A percentile compares a stretch with the other conserved stretches of the same genome.
phyloP scores from a whole-genome alignment of 176 grass and related monocot genomes.

The Eragrostis curvula region DNA sequence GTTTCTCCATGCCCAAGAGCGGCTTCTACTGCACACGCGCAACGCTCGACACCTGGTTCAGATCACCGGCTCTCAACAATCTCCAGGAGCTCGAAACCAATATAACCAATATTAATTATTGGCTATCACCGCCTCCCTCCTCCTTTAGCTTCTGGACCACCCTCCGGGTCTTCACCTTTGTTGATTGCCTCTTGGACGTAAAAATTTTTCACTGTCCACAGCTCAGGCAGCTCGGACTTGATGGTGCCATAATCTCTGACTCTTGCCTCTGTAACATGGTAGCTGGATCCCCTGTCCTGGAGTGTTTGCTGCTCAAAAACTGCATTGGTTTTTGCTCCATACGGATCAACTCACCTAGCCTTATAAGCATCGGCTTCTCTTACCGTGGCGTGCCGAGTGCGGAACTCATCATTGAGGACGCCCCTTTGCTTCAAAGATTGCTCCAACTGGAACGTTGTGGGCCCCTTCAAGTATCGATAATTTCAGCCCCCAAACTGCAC shows the following conservation, averaged over 20 bases:
- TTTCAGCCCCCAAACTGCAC: not conserved
- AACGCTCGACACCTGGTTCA: not conserved
- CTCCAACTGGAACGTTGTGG: too few species aligned
- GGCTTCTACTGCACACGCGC: not conserved
- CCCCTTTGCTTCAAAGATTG: not conserved
- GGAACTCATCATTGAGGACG: conserved; percentile 1
- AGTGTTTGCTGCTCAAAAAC: not conserved
- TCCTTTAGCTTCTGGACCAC: conserved; percentile 31
- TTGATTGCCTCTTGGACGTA: not conserved
- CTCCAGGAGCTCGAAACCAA: not conserved
- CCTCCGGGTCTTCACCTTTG: not conserved
- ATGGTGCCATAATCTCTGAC: not conserved
- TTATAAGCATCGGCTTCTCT: not conserved
- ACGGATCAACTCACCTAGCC: not conserved
- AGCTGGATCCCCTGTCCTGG: not conserved
- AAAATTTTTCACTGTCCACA: not conserved
- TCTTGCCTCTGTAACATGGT: too few species aligned
- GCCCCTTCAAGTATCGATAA: not conserved
- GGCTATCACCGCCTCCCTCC: not conserved
- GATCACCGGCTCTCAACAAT: not conserved
- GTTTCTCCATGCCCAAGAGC: not conserved
- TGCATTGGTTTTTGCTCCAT: not conserved
- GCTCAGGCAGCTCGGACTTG: not conserved
- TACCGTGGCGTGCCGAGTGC: too few species aligned
- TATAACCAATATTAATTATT: too few species aligned